Evolutionary conservation across 306 rosid genomes (phyloP), one percentile per base, ranked within the genome.

Genomic region (Cicer cuneatum): DNA sequence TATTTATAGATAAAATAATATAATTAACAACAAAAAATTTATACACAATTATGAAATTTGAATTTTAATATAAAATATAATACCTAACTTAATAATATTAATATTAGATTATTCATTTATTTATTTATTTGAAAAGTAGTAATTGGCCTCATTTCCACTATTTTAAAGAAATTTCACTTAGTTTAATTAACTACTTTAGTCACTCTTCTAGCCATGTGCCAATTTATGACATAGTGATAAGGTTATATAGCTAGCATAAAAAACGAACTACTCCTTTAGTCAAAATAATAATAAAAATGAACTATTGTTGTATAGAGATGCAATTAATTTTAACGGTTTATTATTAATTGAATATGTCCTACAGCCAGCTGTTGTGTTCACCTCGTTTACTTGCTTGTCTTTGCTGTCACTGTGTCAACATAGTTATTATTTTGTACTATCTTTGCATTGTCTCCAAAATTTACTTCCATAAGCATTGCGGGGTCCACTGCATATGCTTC

Each of bases 381-480:
- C 35, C 12, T 74, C 48, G 69, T 68, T 15, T 5, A 68, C 65
- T 67, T 49, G 40, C 49, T 43, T 58, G 37, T 43, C 18, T 62
- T 56, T 43, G 41, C 77, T 75, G 77, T 62, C 73, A 69, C 42
- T 3, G 35, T 35, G 62, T 16, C 35, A 74, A 43, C 52, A 7
- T 60, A 68, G 66, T 74, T 80, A 80, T 60, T 80, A 80, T 62
- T 74, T 39, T 40, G 47, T 67, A 74, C 84, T 68, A 29, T 29
- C 35, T 67, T 18, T 51, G 49, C 43, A 16, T 51, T 53, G 58
- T 49, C n/a, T 61, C 16, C 18, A 38, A 21, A 74, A 74, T 69
- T 74, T 74, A 56, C 77, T 51, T 60, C 39, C 8, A 1, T 70
- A 68, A 10, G 11, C 16, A 35, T 37, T 10, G 8, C 15, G 47